phyloP scores from a whole-genome alignment of 495 filamentous ascomycete genomes.

The Podospora pseudopauciseta region DNA sequence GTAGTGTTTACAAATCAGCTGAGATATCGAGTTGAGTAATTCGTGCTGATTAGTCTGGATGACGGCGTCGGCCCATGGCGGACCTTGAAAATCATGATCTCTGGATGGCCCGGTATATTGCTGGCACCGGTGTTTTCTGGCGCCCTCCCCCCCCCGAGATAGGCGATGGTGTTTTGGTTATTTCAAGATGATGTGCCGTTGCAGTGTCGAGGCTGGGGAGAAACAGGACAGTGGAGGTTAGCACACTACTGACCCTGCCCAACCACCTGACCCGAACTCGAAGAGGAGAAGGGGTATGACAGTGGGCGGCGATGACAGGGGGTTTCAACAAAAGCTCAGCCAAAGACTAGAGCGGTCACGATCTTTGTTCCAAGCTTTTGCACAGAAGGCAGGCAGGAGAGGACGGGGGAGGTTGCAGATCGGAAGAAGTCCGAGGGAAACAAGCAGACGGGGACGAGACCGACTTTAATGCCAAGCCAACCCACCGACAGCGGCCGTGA shows the following conservation, averaged over 20 bases:
- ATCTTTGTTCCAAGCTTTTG: neutral
- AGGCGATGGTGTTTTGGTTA: neutral
- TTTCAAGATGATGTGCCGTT: too few relatives aligned
- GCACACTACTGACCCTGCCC: neutral
- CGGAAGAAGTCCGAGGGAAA: neutral
- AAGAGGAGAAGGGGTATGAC: neutral
- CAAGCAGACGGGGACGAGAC: neutral
- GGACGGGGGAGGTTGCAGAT: neutral
- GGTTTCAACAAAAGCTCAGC: neutral
- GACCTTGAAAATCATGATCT: conserved; percentile 19
- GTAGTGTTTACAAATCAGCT: neutral
- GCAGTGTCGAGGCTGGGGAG: neutral
- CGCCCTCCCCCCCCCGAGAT: too few relatives aligned
- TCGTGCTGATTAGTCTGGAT: neutral
- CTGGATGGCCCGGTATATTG: neutral
- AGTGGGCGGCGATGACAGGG: neutral
- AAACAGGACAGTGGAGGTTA: neutral
- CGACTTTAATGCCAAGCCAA: conserved; percentile 3
- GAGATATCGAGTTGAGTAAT: neutral
- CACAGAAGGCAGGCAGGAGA: neutral
- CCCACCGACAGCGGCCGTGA: conserved; percentile 4
- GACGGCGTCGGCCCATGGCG: conserved; percentile 19
- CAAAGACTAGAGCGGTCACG: neutral
- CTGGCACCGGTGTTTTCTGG: neutral
- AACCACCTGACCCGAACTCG: neutral